Base-by-base conservation (phyloP, 441 rosid species). In the Hypseocharis bilobata region DNA sequence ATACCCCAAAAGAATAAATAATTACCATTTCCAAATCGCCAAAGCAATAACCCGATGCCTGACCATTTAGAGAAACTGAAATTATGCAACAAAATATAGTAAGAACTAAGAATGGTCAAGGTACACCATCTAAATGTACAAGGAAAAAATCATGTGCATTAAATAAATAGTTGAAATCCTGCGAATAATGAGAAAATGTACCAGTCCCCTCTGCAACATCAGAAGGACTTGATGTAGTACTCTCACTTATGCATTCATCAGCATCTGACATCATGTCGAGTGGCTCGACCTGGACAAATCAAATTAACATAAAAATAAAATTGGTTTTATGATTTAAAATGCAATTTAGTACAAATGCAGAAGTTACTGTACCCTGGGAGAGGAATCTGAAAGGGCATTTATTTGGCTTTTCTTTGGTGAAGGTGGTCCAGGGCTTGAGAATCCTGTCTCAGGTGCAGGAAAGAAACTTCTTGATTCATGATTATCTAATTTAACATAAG, bases 1-100 rank as follows among this genome's bases (percentile, higher is more conserved):
- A 30, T 47, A 36, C 62, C 44, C 42, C 14, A 55, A 68, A 64
- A 49, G 42, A 57, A 70, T 61, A 58, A 67, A 58, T 5, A 60
- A 36, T 73, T 85, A 93, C 98, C 95, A 68, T 66, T 75, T 81
- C 83, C 77, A 74, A 63, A 69, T 78, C 68, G 57, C 73, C 76
- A 71, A 71, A 70, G 72, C 63, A 65, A 59, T 62, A 60, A 68
- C 72, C 79, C 52, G 81, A 59, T 64, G 63, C 47, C 54, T 73
- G 76, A 64, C 74, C 82, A 70, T 73, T 72, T 64, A 78, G 60
- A 61, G 63, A 66, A 80, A 66, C 91, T 78, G 89, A 79, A 80
- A 82, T 47, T 32, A 62, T 29, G 65, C 66, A 83, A 54, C 16
- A 78, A 67, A 36, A 42, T 27, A 62, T 44, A 60, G 68, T 80